Percentiles rank a stretch among this genome's conserved stretches.
These are phyloP conservation scores for Claviceps pusilla DNA, from an alignment of 2,329 filamentous ascomycete genomes.

Conservation along the genomic window DNA sequence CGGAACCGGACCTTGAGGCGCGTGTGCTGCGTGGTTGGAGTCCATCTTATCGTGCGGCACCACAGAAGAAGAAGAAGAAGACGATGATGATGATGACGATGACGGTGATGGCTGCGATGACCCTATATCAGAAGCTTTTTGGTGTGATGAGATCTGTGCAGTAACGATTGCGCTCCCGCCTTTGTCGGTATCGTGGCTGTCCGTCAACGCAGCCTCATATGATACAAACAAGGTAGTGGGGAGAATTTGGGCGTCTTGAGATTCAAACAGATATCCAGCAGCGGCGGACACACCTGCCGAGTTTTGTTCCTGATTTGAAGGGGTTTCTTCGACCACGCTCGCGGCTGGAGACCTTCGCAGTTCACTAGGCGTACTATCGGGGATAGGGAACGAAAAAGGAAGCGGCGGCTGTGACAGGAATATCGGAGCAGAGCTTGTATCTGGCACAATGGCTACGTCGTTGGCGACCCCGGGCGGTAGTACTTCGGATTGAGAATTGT, in stretches of 20 bases:
- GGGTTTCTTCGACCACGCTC: slow-evolving; percentile 3
- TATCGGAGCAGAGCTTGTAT: slow-evolving; percentile 3
- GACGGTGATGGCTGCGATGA: background rate
- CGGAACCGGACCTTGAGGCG: background rate
- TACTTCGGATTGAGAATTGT: background rate
- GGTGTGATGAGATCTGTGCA: background rate
- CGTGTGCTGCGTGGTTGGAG: background rate
- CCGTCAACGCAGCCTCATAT: slow-evolving; percentile 6
- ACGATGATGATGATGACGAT: background rate
- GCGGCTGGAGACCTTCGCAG: background rate
- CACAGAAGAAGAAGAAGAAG: background rate
- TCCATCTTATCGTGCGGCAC: background rate
- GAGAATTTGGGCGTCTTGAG: slow-evolving; percentile 17
- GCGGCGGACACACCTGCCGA: background rate
- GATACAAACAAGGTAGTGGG: slow-evolving; percentile 5
- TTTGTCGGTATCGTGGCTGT: slow-evolving; percentile 6
- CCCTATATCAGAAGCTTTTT: background rate
- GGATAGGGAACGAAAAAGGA: background rate
- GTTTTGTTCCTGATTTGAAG: background rate
- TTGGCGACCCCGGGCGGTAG: background rate
- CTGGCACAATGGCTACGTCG: background rate
- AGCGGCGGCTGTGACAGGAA: slow-evolving; percentile 8
- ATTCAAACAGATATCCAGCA: slow-evolving; percentile 5
- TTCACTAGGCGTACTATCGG: slow-evolving; percentile 3
- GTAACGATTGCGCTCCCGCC: background rate